Base-by-base conservation (phyloP, 495 filamentous ascomycete genomes). In the Lasiosphaeria ovina region DNA sequence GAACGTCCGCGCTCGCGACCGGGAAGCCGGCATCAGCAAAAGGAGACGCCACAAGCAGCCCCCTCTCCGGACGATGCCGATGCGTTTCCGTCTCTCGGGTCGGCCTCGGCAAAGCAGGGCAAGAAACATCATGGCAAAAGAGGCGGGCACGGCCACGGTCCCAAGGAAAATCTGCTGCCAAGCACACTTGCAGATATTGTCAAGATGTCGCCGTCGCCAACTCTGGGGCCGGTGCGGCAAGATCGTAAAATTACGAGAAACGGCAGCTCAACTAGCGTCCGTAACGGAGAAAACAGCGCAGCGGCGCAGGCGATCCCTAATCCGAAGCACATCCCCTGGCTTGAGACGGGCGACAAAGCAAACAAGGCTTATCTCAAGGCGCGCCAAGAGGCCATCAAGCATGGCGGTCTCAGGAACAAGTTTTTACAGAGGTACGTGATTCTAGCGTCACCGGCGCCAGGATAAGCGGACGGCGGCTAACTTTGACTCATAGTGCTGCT, bases 321-420 rank as follows among this genome's bases (percentile, higher is more conserved):
- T 35, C 95, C 95, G 4, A 89, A 93, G 70, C 90, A 97, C 68
- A 92, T 98, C 49, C 95, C 94, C 7, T 99, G 95, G 95, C 80
- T 97, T 1, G 93, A 97, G 71, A 98, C 95, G 3, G 95, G 95
- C n/a, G 85, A 89, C 9, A 85, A 81, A 44, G 88, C 90, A 51
- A 98, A 99, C 74, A 90, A 90, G 75, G 87, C 90, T 44, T 99
- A 99, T 71, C 87, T 98, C 60, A 95, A 96, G 72, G 90, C 91
- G 59, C 85, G 95, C 44, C 89, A 90, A 64, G 91, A 97, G 71
- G 95, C 95, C 34, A 95, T 98, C 71, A 93, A 93, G 72, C 95
- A 99, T 71, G 95, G 94, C 61, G 92, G 91, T 57, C 83, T 94
- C 72, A 84, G 95, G 56, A 98, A 98, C 74, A 98, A 98, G 69